Evolutionary conservation across 148 eudicot genomes (phyloP).

Genomic region (Camellia japonica): DNA sequence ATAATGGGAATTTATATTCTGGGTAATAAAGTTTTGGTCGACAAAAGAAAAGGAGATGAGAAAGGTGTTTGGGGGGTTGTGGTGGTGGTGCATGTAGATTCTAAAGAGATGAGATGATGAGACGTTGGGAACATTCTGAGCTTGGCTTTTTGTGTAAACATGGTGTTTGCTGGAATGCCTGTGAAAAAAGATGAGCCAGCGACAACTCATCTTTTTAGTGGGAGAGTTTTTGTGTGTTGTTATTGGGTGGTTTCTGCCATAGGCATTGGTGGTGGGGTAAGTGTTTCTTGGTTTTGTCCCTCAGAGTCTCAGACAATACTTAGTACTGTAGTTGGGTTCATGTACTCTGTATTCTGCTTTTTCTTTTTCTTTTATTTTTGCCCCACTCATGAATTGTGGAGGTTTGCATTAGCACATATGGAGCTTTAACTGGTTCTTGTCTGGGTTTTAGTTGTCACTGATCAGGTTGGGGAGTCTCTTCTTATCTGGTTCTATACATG

Average conservation of each 20-base stretch:
- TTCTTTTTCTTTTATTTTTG: not conserved
- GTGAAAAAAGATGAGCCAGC: conserved; percentile 38
- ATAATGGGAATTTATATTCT: conserved; percentile 1
- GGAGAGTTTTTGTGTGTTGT: conserved; percentile 22
- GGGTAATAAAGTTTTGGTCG: conserved; percentile 3
- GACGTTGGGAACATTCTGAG: conserved; percentile 35
- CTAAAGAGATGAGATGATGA: conserved; percentile 19
- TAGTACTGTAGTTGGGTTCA: not conserved
- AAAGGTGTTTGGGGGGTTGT: conserved; percentile 6
- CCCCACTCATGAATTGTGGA: not conserved
- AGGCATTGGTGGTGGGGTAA: conserved; percentile 24
- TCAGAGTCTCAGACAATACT: not conserved
- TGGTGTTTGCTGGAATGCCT: conserved; percentile 58
- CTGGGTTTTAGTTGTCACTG: not conserved
- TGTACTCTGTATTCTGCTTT: conserved; percentile 5
- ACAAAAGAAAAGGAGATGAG: not conserved
- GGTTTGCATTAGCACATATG: not conserved
- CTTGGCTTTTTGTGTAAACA: conserved; percentile 57
- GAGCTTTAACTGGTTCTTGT: not conserved
- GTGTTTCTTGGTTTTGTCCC: conserved; percentile 19
- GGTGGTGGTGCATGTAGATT: conserved; percentile 35
- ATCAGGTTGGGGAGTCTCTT: not conserved
- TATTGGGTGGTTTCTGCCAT: conserved; percentile 22
- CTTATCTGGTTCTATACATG: no score
- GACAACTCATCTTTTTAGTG: conserved; percentile 55